Percentiles rank a stretch among this genome's conserved stretches.
These are phyloP conservation scores for Talaromyces trachyspermus DNA, from an alignment of 495 filamentous ascomycete genomes.

Conservation along the genomic window DNA sequence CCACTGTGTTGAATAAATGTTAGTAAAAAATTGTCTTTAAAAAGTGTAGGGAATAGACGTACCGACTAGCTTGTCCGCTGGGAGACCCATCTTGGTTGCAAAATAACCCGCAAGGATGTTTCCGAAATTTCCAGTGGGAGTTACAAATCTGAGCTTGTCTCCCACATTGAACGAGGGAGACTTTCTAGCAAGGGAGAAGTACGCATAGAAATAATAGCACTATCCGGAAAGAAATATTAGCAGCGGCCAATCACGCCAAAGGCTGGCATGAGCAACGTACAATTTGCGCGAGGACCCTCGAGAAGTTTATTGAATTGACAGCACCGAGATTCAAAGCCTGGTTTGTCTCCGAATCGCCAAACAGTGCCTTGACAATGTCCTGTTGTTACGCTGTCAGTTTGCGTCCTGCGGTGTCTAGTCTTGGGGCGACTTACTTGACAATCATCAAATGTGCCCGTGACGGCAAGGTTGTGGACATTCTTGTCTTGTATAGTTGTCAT, in stretches of 20 bases:
- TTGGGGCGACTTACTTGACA: constrained; percentile 57
- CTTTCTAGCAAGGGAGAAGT: constrained; percentile 64
- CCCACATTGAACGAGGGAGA: constrained; percentile 41
- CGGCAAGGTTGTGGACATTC: constrained; percentile 82
- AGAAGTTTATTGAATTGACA: constrained; percentile 87
- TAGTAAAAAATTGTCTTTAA: constrained; percentile 43
- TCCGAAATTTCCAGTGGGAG: constrained; percentile 95
- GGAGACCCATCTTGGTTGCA: constrained; percentile 83
- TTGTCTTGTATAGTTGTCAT: constrained; percentile 86
- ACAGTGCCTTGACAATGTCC: constrained; percentile 91
- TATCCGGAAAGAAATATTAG: background rate
- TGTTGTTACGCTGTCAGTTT: constrained; percentile 18
- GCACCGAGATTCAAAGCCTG: constrained; percentile 67
- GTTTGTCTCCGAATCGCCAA: constrained; percentile 72
- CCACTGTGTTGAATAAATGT: constrained; percentile 73
- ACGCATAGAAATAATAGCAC: constrained; percentile 91
- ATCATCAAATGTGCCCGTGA: constrained; percentile 88
- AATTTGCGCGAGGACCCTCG: constrained; percentile 88
- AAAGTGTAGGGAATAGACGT: background rate
- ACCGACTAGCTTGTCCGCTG: constrained; percentile 65
- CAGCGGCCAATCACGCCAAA: background rate
- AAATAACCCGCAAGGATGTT: constrained; percentile 92
- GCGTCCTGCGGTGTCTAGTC: background rate
- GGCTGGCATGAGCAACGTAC: background rate
- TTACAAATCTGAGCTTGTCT: constrained; percentile 67